phyloP scores from a whole-genome alignment of 148 eudicot genomes.

The Rhododendron vialii region DNA sequence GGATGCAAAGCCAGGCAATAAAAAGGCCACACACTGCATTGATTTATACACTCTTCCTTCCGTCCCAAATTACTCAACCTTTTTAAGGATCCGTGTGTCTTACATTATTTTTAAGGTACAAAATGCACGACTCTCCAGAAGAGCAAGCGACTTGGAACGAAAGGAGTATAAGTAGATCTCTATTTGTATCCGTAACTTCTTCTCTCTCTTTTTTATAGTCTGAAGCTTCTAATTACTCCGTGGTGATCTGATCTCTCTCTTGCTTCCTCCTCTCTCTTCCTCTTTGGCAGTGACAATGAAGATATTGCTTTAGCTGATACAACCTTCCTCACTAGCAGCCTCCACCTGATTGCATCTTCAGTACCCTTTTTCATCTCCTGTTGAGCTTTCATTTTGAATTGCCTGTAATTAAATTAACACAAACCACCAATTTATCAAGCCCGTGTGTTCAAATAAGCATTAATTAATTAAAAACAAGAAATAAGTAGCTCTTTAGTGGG shows the following conservation, averaged over 20 bases:
- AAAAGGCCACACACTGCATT: not conserved
- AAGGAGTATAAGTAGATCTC: not conserved
- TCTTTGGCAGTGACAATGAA: conserved; percentile 18
- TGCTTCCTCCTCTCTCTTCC: conserved; percentile 21
- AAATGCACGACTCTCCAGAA: no score
- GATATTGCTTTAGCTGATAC: conserved; percentile 27
- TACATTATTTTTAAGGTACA: no score
- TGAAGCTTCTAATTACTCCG: conserved; percentile 6
- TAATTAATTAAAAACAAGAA: not conserved
- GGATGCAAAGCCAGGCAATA: not conserved
- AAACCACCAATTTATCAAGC: not conserved
- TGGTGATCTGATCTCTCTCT: conserved; percentile 10
- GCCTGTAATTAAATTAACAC: conserved; percentile 27
- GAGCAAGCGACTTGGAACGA: no score
- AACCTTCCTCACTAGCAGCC: conserved; percentile 65
- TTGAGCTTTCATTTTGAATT: conserved; percentile 58
- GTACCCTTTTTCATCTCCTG: conserved; percentile 32
- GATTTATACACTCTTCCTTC: not conserved
- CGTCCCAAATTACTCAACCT: not conserved
- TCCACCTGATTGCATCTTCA: conserved; percentile 55
- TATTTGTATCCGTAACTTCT: not conserved
- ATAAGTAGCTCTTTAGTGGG: not conserved
- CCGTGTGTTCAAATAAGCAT: not conserved
- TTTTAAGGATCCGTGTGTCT: no score
- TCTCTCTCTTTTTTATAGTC: not conserved